phyloP scores from a whole-genome alignment of 2,329 filamentous ascomycete genomes.

The Catunica adiposa region DNA sequence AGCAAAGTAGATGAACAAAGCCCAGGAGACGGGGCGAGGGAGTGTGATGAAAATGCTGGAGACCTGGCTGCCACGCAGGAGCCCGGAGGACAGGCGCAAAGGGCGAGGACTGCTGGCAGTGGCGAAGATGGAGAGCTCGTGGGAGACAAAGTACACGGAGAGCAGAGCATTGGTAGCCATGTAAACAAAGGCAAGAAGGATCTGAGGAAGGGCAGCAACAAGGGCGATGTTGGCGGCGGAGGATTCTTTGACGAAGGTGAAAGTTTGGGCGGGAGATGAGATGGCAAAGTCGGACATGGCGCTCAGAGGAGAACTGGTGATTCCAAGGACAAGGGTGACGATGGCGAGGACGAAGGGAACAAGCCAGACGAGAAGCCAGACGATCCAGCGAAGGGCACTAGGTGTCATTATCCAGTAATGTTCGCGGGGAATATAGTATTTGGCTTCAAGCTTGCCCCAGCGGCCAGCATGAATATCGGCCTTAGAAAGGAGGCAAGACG shows the following conservation, averaged over 20 bases:
- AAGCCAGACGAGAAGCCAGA: conserved; percentile 26
- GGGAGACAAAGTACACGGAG: conserved; percentile 31
- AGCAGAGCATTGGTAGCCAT: conserved; percentile 31
- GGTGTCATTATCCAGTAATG: conserved; percentile 32
- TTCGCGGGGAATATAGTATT: conserved; percentile 25
- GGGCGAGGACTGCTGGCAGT: conserved; percentile 16
- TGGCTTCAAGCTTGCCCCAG: conserved; percentile 28
- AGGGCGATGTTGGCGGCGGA: conserved; percentile 21
- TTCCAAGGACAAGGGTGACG: conserved; percentile 24
- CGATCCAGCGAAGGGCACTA: conserved; percentile 27
- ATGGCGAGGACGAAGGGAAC: conserved; percentile 23
- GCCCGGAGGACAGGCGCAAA: conserved; percentile 32
- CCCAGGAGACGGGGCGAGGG: conserved; percentile 29
- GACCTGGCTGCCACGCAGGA: conserved; percentile 28
- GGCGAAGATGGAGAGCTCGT: conserved; percentile 32
- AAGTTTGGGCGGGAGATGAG: conserved; percentile 23
- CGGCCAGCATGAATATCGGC: conserved; percentile 26
- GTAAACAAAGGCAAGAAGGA: conserved; percentile 32
- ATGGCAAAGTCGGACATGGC: conserved; percentile 25
- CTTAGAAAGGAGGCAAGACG: conserved; percentile 31
- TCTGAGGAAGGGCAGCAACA: conserved; percentile 31
- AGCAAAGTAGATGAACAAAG: conserved; percentile 28
- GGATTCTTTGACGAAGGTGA: conserved; percentile 19
- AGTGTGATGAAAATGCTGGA: conserved; percentile 34
- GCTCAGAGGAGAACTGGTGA: conserved; percentile 19